Evolutionary conservation across 176 grass and related monocot genomes (phyloP).

Genomic region (Zizania latifolia): DNA sequence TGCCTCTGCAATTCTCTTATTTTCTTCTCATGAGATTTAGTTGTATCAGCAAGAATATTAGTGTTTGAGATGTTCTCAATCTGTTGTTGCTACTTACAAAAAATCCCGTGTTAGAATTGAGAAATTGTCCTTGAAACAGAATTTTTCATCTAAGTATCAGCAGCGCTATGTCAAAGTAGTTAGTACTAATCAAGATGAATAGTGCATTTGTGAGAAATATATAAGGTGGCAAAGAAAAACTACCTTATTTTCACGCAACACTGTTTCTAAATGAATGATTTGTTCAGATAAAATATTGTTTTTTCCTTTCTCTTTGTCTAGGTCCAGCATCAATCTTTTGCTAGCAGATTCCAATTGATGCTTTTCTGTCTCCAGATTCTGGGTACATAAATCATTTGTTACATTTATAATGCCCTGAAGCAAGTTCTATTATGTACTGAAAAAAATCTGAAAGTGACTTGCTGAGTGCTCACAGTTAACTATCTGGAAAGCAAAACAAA

Average conservation of each 20-base stretch:
- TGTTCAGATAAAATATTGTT: slow-evolving; percentile 57
- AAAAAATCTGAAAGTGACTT: neutral
- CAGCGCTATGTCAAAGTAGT: neutral
- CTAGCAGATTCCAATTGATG: slow-evolving; percentile 42
- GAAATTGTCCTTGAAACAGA: slow-evolving; percentile 3
- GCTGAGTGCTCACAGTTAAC: neutral
- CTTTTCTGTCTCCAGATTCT: slow-evolving; percentile 81
- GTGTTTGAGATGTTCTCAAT: slow-evolving; percentile 55
- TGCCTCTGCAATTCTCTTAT: slow-evolving; percentile 46
- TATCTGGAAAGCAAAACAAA: slow-evolving; percentile 4
- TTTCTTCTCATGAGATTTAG: slow-evolving; percentile 54
- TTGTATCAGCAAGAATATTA: slow-evolving; percentile 48
- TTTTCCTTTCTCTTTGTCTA: slow-evolving; percentile 47
- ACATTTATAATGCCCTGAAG: slow-evolving; percentile 16
- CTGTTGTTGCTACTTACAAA: slow-evolving; percentile 71
- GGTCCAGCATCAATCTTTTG: slow-evolving; percentile 43
- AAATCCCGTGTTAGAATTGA: slow-evolving; percentile 22
- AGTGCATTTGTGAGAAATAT: neutral
- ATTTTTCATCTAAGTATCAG: neutral
- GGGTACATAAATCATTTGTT: slow-evolving; percentile 28
- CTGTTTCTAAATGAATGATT: slow-evolving; percentile 53
- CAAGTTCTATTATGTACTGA: neutral
- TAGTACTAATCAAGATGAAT: slow-evolving; percentile 4
- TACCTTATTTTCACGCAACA: slow-evolving; percentile 73
- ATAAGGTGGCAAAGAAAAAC: slow-evolving; percentile 1